phyloP scores from a whole-genome alignment of 1,284 basidiomycete species.

The Sanguinoderma infundibulare region DNA sequence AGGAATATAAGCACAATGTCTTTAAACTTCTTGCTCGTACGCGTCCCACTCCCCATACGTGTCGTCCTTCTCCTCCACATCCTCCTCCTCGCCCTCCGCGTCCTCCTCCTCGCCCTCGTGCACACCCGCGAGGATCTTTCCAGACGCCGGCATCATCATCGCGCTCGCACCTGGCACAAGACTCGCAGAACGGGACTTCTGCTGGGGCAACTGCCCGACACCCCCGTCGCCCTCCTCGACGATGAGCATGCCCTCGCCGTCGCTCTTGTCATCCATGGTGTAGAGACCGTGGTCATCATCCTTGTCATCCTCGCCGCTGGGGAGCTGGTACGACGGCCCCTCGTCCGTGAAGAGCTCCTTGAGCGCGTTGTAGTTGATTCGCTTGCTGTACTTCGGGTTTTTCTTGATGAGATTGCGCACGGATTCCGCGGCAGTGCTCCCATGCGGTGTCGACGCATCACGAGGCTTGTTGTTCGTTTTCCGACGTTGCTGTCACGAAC shows the following conservation, averaged over 20 bases:
- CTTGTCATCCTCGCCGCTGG: conserved; percentile 40
- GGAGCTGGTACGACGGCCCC: conserved; percentile 36
- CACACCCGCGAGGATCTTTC: conserved; percentile 19
- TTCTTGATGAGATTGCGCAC: conserved; percentile 82
- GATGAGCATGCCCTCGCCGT: conserved; percentile 49
- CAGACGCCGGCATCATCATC: conserved; percentile 13
- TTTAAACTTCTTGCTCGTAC: conserved; percentile 49
- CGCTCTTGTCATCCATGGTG: conserved; percentile 57
- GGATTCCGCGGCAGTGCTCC: conserved; percentile 79
- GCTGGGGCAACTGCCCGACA: conserved; percentile 30
- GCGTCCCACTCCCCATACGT: conserved; percentile 44
- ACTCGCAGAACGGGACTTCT: conserved; percentile 23
- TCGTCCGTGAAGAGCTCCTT: conserved; percentile 73
- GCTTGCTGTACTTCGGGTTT: conserved; percentile 83
- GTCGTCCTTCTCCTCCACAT: conserved; percentile 41
- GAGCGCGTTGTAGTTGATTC: conserved; percentile 89
- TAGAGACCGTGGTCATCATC: conserved; percentile 36
- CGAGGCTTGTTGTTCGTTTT: conserved; percentile 72
- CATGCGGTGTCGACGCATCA: conserved; percentile 74
- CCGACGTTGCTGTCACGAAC: conserved; percentile 53
- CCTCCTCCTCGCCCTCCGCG: conserved; percentile 35
- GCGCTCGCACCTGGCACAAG: conserved; percentile 11
- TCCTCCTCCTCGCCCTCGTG: conserved; percentile 28
- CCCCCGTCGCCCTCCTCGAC: conserved; percentile 50
- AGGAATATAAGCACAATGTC: background rate